These are phyloP conservation scores for Thraustochytrium striatum DNA, from an alignment of 352 stramenopile species.

Conservation along the genomic window DNA sequence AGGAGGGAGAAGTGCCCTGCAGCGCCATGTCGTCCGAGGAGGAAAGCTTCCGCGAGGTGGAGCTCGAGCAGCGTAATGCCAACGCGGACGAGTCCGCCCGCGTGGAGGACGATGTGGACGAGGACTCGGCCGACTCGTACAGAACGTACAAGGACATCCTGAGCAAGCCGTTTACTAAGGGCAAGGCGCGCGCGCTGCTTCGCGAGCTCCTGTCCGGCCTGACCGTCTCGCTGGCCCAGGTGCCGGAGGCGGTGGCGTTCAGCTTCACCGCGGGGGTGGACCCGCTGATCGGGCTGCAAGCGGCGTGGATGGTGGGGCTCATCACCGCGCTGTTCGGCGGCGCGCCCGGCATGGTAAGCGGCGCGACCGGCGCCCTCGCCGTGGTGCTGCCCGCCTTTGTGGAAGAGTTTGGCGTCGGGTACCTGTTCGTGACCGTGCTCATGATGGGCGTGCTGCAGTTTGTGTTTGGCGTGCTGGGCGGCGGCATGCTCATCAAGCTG, in stretches of 20 bases:
- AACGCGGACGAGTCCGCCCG: background rate
- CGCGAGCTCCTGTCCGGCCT: slow-evolving; percentile 72
- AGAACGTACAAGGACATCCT: slow-evolving; percentile 34
- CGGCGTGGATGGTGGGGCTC: slow-evolving; percentile 81
- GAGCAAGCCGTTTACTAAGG: slow-evolving; percentile 32
- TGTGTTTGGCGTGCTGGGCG: slow-evolving; percentile 66
- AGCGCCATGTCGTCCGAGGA: too few relatives aligned
- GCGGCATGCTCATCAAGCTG: slow-evolving; percentile 83
- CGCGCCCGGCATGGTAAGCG: slow-evolving; percentile 76
- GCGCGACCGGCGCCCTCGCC: slow-evolving; percentile 76
- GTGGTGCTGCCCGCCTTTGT: slow-evolving; percentile 81
- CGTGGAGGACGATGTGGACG: background rate
- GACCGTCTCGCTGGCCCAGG: slow-evolving; percentile 81
- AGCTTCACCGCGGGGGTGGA: slow-evolving; percentile 76
- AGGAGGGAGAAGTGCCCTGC: too few relatives aligned
- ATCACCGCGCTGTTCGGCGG: slow-evolving; percentile 76
- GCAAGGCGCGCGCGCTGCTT: slow-evolving; percentile 31
- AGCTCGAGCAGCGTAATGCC: background rate
- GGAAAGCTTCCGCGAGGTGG: background rate
- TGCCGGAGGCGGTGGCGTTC: slow-evolving; percentile 87
- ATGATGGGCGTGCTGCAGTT: slow-evolving; percentile 78
- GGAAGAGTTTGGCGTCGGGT: slow-evolving; percentile 68
- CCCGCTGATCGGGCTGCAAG: slow-evolving; percentile 79
- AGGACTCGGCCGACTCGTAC: slow-evolving; percentile 8
- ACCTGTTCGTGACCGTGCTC: slow-evolving; percentile 77